Evolutionary conservation across 306 rosid genomes (phyloP).

Genomic region (Lupinus albus): DNA sequence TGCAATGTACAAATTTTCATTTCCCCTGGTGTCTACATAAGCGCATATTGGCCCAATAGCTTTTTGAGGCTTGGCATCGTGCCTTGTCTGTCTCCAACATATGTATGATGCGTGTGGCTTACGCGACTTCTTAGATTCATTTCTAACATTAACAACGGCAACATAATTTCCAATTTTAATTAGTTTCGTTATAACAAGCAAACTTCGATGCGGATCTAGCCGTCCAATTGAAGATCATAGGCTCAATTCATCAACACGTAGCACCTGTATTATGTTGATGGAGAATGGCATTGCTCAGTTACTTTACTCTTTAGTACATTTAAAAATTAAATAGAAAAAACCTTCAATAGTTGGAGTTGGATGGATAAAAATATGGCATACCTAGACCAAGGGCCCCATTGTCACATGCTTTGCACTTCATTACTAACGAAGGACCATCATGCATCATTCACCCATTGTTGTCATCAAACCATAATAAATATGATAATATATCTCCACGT

Average conservation of each 20-base stretch:
- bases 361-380: not conserved
- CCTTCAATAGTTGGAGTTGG: conserved; percentile 8
- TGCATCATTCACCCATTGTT: not conserved
- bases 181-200: not conserved
- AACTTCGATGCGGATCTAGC: not conserved
- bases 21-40: too few relatives aligned
- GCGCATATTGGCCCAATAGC: too few relatives aligned
- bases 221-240: not conserved
- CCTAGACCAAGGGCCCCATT: conserved; percentile 25
- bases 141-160: not conserved
- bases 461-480: conserved; percentile 13
- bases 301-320: not conserved
- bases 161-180: not conserved
- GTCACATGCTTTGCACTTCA: not conserved
- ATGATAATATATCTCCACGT: not conserved
- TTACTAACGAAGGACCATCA: not conserved
- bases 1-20: too few relatives aligned
- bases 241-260: conserved; percentile 40
- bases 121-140: not conserved
- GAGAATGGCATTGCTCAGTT: not conserved
- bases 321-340: not conserved
- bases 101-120: conserved; percentile 2
- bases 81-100: too few relatives aligned
- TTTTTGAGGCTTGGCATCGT: too few relatives aligned
- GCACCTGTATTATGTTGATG: conserved; percentile 27